Evolutionary conservation across 345 rosid genomes (phyloP), one percentile per base, ranked within the genome.

Genomic region (Clausena lansium): DNA sequence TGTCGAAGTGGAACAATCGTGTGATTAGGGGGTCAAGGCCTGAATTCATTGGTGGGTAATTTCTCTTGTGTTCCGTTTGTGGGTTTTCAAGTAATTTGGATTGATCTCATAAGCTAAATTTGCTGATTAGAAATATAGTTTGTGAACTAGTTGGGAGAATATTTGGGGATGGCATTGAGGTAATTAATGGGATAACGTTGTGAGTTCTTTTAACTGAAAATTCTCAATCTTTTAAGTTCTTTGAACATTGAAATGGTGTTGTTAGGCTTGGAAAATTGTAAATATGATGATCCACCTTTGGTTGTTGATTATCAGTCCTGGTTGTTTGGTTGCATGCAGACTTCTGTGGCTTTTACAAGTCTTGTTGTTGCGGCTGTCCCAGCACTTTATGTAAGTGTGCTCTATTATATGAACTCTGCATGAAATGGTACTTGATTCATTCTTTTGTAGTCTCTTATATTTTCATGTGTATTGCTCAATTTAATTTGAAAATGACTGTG

Each of bases 321-420:
- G 8, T 0, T 1, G 22, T 52, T 45, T 7, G 27, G 9, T 58
- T 77, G 33, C 73, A 15, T 86, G 87, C 97, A 95, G 98, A 88
- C 98, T 75, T 89, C 90, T 54, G 83, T 93, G 73, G 97, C 99
- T 33, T 90, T 95, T 84, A 84, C 92, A 59, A 86, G 97, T 84
- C 82, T 96, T 63, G 95, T 92, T 22, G 55, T 91, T 78, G 88
- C 94, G n/a, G 90, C 97, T 30, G 75, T 93, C 60, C 98, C 99
- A 20, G 88, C 98, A 27, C 91, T 95, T 76, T 9, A 70, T 78
- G 99, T 95, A 89, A 92, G 97, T 89, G 27, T 57, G 71, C 14
- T 1, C 19, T 35, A 2, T 52, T 27, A 8, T 57, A 22, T 71
- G 54, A 74, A 60, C 32, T 73, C 65, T 19, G 15, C 60, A 52